Percentiles rank a stretch among this genome's conserved stretches.
Evolutionary conservation across 331 rosid species (phyloP).

Genomic region (Dryas integrifolia): DNA sequence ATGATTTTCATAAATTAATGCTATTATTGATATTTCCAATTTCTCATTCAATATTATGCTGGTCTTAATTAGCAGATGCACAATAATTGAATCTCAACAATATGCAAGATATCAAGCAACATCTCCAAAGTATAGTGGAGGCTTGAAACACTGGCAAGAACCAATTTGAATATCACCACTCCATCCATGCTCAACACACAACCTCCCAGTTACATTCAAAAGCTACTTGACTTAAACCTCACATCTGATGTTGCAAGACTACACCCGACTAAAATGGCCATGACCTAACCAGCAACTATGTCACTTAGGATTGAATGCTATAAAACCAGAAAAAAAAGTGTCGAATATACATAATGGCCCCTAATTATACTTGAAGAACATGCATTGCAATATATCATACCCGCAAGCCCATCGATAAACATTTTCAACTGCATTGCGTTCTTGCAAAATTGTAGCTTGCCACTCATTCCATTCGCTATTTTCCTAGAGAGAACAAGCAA

Average conservation of each 20-base stretch:
- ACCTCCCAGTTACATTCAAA: too few relatives aligned
- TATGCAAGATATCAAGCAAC: background rate
- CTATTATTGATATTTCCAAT: background rate
- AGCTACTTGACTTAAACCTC: background rate
- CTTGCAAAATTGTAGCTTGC: conserved; percentile 77
- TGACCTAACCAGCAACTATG: background rate
- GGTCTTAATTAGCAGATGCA: background rate
- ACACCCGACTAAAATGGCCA: background rate
- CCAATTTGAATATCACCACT: too few relatives aligned
- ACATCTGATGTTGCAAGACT: background rate
- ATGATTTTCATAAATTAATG: background rate
- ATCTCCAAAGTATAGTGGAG: background rate
- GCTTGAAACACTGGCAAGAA: too few relatives aligned
- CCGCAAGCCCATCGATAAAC: conserved; percentile 96
- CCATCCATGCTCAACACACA: too few relatives aligned
- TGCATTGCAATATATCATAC: conserved; percentile 45
- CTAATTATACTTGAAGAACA: conserved; percentile 7
- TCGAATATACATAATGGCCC: background rate
- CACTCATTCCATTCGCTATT: conserved; percentile 83
- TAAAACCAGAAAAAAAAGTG: background rate
- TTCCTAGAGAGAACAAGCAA: conserved; percentile 51
- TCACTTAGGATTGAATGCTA: background rate
- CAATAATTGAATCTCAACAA: background rate
- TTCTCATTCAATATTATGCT: background rate
- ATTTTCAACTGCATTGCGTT: conserved; percentile 87